Conservation (phyloP, 2,329 filamentous ascomycete species). For the Colletotrichum chrysophilum region DNA sequence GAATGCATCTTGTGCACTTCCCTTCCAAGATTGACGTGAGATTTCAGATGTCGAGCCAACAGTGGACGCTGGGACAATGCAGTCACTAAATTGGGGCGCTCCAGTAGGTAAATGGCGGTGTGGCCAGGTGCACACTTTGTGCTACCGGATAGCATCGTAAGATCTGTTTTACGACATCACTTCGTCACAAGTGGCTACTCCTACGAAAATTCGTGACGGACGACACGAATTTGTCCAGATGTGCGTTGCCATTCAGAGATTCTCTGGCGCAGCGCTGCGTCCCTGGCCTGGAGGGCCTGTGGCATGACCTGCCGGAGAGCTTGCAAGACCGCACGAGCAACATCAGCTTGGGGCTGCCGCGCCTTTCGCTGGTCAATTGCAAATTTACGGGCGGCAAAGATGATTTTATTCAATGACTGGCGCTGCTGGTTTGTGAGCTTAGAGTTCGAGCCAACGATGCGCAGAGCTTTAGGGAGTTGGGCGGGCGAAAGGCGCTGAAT, state of each 20-base stretch:
- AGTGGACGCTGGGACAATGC: not conserved
- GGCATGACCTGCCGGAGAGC: not conserved
- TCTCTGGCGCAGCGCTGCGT: not conserved
- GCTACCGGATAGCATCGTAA: not conserved
- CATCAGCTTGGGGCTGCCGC: not conserved
- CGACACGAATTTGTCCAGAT: not conserved
- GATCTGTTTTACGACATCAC: not conserved
- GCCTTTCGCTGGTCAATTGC: not conserved
- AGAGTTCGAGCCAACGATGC: not conserved
- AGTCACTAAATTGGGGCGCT: not conserved
- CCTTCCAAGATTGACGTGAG: not conserved
- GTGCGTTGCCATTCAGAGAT: not conserved
- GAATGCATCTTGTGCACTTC: not conserved
- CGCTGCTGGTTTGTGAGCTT: not conserved
- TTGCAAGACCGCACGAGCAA: not conserved
- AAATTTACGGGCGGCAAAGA: not conserved
- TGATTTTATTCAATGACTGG: not conserved
- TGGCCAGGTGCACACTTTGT: not conserved
- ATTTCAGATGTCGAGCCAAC: not conserved
- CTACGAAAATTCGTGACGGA: not conserved
- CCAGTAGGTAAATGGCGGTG: not conserved
- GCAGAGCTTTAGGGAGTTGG: not conserved
- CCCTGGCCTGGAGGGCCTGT: not conserved
- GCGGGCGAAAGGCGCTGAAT: not conserved
- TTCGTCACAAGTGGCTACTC: not conserved